Conservation (phyloP, 75 land plant species). For the Larix kaempferi region DNA sequence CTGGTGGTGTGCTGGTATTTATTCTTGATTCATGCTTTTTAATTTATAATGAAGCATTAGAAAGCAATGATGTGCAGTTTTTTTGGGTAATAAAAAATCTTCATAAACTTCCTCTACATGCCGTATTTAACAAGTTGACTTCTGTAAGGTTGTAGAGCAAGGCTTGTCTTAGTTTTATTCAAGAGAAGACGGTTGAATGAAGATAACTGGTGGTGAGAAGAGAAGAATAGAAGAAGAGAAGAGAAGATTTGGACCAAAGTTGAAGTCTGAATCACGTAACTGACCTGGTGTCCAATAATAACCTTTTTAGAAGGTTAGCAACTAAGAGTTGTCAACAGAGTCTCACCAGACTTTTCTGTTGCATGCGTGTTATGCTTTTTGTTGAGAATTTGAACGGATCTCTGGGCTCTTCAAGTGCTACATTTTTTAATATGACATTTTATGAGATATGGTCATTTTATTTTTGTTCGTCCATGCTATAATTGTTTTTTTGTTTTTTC, state of each 20-base stretch:
- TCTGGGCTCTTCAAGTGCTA: not conserved
- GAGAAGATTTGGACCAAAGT: slow-evolving; percentile 14
- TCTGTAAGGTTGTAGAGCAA: slow-evolving; percentile 18
- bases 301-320: not conserved
- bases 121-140: not conserved
- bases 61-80: not conserved
- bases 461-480: not conserved
- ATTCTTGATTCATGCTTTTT: not conserved
- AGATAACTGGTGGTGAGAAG: slow-evolving; percentile 14
- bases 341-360: not conserved
- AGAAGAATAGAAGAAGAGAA: slow-evolving; percentile 21
- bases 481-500: not conserved
- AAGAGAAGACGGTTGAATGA: slow-evolving; percentile 23
- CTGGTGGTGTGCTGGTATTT: not conserved
- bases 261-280: slow-evolving; percentile 17
- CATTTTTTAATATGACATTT: not conserved
- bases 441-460: not conserved
- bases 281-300: slow-evolving; percentile 9
- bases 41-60: not conserved
- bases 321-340: not conserved
- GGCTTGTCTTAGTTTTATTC: slow-evolving; percentile 13
- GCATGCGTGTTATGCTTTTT: slow-evolving; percentile 3
- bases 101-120: not conserved
- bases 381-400: not conserved
- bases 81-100: not conserved